Conservation (phyloP, 208 protist species). For the Trichomonas vaginalis region DNA sequence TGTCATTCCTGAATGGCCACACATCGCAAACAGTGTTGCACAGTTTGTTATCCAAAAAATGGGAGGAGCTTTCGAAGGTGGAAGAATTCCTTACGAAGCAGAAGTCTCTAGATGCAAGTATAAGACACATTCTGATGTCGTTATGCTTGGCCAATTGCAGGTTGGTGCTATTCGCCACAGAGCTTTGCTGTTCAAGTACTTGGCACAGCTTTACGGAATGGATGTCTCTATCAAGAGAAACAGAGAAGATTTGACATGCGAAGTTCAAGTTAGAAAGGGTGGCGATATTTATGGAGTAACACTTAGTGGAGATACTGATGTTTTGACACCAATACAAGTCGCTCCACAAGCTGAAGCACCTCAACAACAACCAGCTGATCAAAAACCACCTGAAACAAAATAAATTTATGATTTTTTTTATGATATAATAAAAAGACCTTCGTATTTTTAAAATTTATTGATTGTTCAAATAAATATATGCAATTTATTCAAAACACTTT, state of each 20-base stretch:
- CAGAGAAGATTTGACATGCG: slow-evolving; percentile 8
- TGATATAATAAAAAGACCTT: background rate
- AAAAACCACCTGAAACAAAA: background rate
- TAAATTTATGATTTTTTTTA: background rate
- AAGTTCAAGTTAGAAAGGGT: background rate
- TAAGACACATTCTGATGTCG: slow-evolving; percentile 1
- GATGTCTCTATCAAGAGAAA: background rate
- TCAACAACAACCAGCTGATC: background rate
- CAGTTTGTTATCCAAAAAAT: background rate
- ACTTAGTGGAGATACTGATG: background rate
- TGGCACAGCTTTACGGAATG: background rate
- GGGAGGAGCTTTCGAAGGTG: background rate
- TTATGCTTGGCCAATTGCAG: background rate
- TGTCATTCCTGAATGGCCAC: background rate
- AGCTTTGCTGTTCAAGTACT: slow-evolving; percentile 2
- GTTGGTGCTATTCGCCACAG: background rate
- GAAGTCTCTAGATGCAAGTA: slow-evolving; percentile 10
- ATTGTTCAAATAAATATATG: too few species aligned
- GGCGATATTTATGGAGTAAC: background rate
- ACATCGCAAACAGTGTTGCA: background rate
- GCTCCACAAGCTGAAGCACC: background rate
- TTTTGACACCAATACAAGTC: background rate
- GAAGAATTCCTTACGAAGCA: slow-evolving; percentile 7
- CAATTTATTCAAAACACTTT: too few species aligned
- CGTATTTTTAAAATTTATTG: too few species aligned